Percentiles rank a stretch among this genome's conserved stretches.
These are phyloP conservation scores for Penicillium canariense DNA, from an alignment of 495 filamentous ascomycete species.

Conservation along the genomic window DNA sequence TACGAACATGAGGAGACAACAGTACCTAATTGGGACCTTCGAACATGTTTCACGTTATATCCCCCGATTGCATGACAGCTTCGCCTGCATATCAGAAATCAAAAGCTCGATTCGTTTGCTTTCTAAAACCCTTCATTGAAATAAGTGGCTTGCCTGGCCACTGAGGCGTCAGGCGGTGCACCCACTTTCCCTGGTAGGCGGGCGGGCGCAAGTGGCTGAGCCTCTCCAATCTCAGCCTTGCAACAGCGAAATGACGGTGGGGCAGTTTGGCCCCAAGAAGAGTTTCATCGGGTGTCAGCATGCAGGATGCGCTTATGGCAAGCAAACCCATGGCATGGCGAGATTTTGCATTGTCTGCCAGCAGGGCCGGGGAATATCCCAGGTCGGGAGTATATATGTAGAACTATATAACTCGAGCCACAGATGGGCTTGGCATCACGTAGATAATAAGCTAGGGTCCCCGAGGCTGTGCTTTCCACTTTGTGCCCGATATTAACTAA, in stretches of 20 bases:
- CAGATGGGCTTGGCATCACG: not conserved
- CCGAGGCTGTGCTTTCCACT: not conserved
- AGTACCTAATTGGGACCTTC: too few relatives aligned
- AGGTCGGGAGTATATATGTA: too few relatives aligned
- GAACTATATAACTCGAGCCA: too few relatives aligned
- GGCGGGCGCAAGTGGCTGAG: slow-evolving; percentile 1
- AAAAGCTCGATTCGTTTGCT: too few relatives aligned
- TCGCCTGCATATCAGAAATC: too few relatives aligned
- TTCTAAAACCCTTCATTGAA: not conserved
- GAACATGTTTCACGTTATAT: too few relatives aligned
- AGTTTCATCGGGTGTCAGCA: not conserved
- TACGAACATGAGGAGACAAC: too few relatives aligned
- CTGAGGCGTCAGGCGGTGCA: not conserved
- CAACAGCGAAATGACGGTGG: slow-evolving; percentile 6
- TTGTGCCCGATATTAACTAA: not conserved
- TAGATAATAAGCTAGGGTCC: too few relatives aligned
- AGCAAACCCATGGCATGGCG: not conserved
- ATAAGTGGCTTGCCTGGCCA: not conserved
- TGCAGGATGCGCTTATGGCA: not conserved
- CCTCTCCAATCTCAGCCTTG: slow-evolving; percentile 10
- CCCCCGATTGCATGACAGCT: too few relatives aligned
- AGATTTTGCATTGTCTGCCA: too few relatives aligned
- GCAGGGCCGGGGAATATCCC: too few relatives aligned
- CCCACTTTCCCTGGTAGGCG: not conserved
- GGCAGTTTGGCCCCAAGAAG: not conserved